These are phyloP conservation scores for Hypsizygus marmoreus DNA, from an alignment of 768 basidiomycete species.

Conservation along the genomic window DNA sequence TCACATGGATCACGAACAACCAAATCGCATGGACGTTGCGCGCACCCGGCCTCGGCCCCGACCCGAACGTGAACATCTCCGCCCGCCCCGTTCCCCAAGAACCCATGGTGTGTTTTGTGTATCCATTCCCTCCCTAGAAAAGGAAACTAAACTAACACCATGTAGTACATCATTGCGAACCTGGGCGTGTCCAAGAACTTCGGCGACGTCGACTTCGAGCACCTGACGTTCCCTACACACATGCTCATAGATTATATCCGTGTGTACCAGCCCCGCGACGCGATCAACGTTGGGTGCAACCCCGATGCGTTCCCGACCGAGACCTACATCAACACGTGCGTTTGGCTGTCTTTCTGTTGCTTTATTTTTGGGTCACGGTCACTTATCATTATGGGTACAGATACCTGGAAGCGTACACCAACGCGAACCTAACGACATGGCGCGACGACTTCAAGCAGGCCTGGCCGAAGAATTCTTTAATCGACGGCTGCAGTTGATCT, in stretches of 20 bases:
- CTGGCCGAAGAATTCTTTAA: slow-evolving; percentile 61
- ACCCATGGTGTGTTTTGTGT: slow-evolving; percentile 80
- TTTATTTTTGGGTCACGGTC: not conserved
- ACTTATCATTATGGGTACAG: slow-evolving; percentile 21
- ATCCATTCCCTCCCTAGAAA: not conserved
- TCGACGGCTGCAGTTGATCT: slow-evolving; percentile 37
- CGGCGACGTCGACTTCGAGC: slow-evolving; percentile 64
- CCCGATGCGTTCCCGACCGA: slow-evolving; percentile 68
- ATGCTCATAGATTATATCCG: slow-evolving; percentile 55
- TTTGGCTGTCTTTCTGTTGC: slow-evolving; percentile 8
- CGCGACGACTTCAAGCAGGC: slow-evolving; percentile 50
- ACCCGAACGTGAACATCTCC: slow-evolving; percentile 60
- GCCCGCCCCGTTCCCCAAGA: slow-evolving; percentile 75
- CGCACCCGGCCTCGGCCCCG: slow-evolving; percentile 65
- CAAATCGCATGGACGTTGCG: slow-evolving; percentile 75
- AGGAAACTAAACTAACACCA: too few relatives aligned
- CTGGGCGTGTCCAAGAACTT: slow-evolving; percentile 85
- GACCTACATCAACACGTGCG: slow-evolving; percentile 67
- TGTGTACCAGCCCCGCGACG: slow-evolving; percentile 68
- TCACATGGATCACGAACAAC: slow-evolving; percentile 79
- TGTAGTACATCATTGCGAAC: slow-evolving; percentile 79
- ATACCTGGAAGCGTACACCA: slow-evolving; percentile 70
- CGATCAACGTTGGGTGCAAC: slow-evolving; percentile 74
- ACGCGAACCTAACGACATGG: slow-evolving; percentile 64
- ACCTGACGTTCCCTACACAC: slow-evolving; percentile 67